Base-by-base conservation (phyloP, 805 yeast species). In the Saccharomycopsis sp. region DNA sequence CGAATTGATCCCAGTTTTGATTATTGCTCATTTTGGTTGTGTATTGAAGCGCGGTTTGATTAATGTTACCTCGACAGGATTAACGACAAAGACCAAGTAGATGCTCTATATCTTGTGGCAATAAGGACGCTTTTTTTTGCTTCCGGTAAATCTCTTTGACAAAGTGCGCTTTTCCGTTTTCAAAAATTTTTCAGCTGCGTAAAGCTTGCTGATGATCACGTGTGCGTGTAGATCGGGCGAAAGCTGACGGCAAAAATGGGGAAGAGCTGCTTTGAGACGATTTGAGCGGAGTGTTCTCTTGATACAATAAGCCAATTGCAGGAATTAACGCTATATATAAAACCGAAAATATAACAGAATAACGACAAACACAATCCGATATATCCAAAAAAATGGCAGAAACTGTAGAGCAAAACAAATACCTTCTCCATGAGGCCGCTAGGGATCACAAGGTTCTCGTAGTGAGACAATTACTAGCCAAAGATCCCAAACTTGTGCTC, bases 371-470 rank as follows among this genome's bases (percentile, higher is more conserved):
- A n/a, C n/a, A n/a, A n/a, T n/a, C n/a, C n/a, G n/a, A 12, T 29
- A 29, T 29, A 29, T 29, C 37, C 5, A 29, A 7, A 29, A 29
- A 5, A 29, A 29, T 29, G 37, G 37, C 37, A 29, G 37, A 29
- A 29, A 29, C 12, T 4, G 37, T 24, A 40, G 53, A 57, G 15
- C 24, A 44, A 40, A 54, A 23, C 14, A 34, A 58, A 24, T 65
- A 56, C 50, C 65, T 70, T 34, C 61, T 86, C 3, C 88, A 84
- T 62, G 81, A 82, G 51, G 91, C 92, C 2, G 86, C 87, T 3
- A 76, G 82, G 63, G 84, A 84, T 18, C 83, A 83, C 48, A 78
- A 87, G 51, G 65, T 74, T 2, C 69, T 76, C 18, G 72, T 77
- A 3, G 89, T 82, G 12, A 75, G 76, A 60, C 76, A 77, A 1